Percentiles rank a stretch among this genome's conserved stretches.
These are phyloP conservation scores for Jatropha multifida DNA, from an alignment of 441 rosid genomes.

Conservation along the genomic window DNA sequence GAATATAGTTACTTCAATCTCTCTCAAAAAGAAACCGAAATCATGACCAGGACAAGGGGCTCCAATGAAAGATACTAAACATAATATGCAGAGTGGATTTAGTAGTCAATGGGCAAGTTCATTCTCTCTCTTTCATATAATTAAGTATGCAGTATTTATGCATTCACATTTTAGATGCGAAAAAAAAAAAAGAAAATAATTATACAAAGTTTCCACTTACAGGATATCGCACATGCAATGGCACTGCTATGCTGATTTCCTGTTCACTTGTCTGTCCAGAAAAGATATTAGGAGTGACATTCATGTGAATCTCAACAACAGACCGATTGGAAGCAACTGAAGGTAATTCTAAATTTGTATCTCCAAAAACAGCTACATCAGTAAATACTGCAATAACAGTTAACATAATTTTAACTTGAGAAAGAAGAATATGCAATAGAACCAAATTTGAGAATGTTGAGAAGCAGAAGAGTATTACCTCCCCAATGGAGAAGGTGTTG, in stretches of 20 bases:
- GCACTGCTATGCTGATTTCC: constrained; percentile 56
- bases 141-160: background rate
- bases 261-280: constrained; percentile 30
- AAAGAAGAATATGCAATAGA: background rate
- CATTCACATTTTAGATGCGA: background rate
- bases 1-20: background rate
- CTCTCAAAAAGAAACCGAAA: background rate
- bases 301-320: constrained; percentile 70
- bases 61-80: background rate
- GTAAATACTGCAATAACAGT: constrained; percentile 46
- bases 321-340: constrained; percentile 71
- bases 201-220: constrained; percentile 38
- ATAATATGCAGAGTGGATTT: background rate
- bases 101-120: background rate
- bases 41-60: background rate
- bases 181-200: background rate
- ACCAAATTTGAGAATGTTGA: background rate
- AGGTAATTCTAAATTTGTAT: constrained; percentile 80
- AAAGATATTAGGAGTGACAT: constrained; percentile 29
- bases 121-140: background rate
- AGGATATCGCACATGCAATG: constrained; percentile 76
- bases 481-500: constrained; percentile 56
- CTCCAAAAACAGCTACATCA: constrained; percentile 72
- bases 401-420: constrained; percentile 14
- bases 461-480: constrained; percentile 33